Conservation (phyloP, 106 monocot genomes). For the Narthecium ossifragum region DNA sequence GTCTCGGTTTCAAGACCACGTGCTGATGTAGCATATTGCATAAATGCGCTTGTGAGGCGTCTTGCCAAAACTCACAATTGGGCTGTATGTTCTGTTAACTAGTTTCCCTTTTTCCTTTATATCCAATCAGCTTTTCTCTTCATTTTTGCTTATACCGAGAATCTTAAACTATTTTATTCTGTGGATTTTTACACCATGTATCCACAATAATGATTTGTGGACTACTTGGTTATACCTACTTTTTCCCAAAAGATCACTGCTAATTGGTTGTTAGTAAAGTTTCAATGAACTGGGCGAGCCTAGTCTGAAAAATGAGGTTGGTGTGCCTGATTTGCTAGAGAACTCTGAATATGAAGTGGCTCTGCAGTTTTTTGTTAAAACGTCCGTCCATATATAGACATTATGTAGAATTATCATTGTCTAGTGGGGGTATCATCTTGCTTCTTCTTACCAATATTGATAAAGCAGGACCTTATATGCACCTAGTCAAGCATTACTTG, state of each 20-base stretch:
- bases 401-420: no score
- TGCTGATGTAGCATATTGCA: conserved; percentile 50
- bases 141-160: not conserved
- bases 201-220: not conserved
- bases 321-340: not conserved
- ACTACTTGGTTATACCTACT: not conserved
- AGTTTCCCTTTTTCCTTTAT: no score
- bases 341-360: no score
- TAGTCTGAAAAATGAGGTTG: no score
- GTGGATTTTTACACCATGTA: not conserved
- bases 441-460: no score
- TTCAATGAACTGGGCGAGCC: no score
- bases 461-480: no score
- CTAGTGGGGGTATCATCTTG: no score
- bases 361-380: no score
- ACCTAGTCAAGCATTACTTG: not conserved
- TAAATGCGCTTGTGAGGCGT: conserved; percentile 36
- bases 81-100: conserved; percentile 31
- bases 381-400: no score
- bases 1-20: conserved; percentile 41
- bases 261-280: not conserved
- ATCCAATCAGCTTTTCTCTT: not conserved
- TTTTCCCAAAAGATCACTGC: not conserved
- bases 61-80: conserved; percentile 48
- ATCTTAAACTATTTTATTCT: not conserved